These are phyloP conservation scores for Sporothrix inflata DNA, from an alignment of 2,329 filamentous ascomycete species.

Conservation along the genomic window DNA sequence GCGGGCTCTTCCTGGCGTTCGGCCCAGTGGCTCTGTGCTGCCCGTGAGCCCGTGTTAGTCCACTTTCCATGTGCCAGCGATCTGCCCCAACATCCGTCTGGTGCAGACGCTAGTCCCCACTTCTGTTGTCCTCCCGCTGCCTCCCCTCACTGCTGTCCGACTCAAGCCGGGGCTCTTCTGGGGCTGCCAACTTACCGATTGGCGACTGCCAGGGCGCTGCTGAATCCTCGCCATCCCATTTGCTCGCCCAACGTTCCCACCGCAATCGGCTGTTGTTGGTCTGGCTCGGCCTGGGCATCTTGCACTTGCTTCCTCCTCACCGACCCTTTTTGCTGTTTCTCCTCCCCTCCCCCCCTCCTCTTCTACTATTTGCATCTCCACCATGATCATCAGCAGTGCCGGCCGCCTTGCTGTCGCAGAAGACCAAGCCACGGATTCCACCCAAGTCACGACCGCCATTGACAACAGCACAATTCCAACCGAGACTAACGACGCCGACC, in stretches of 20 bases:
- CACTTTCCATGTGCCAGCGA: not conserved
- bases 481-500: not conserved
- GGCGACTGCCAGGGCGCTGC: not conserved
- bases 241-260: not conserved
- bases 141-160: conserved; percentile 7
- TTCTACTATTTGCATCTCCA: not conserved
- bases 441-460: not conserved
- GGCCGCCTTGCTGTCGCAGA: conserved; percentile 19
- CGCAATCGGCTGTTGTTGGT: conserved; percentile 13
- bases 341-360: not conserved
- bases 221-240: not conserved
- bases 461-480: not conserved
- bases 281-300: not conserved
- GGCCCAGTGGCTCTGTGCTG: not conserved
- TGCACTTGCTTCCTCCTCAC: not conserved
- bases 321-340: not conserved
- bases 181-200: conserved; percentile 7
- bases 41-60: not conserved
- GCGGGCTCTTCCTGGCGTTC: not conserved
- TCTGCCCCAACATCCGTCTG: not conserved
- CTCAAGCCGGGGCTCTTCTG: conserved; percentile 17
- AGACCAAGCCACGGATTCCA: not conserved
- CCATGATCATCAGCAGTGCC: conserved; percentile 22
- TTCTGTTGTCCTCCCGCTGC: not conserved
- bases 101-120: not conserved